These are phyloP conservation scores for Helichrysum umbraculigerum DNA, from an alignment of 129 eudicot species.

Conservation along the genomic window DNA sequence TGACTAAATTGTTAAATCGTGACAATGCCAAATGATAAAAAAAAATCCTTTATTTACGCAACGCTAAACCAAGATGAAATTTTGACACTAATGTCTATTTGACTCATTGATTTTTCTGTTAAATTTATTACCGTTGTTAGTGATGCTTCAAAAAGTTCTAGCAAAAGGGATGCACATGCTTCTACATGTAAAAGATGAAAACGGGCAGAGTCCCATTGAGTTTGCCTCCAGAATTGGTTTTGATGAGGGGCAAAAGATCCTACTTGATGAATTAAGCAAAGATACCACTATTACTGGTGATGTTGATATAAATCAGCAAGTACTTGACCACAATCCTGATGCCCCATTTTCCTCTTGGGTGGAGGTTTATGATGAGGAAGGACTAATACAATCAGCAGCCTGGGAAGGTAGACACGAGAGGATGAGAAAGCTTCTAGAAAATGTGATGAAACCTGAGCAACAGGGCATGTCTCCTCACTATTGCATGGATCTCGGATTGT, in stretches of 20 bases:
- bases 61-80: no score
- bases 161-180: slow-evolving; percentile 20
- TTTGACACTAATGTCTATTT: no score
- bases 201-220: slow-evolving; percentile 6
- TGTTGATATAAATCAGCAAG: neutral
- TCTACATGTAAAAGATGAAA: slow-evolving; percentile 24
- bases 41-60: neutral
- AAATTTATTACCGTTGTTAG: neutral
- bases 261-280: slow-evolving; percentile 6
- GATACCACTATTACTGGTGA: neutral
- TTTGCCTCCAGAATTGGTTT: slow-evolving; percentile 15
- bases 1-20: no score
- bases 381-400: neutral
- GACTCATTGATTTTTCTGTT: no score
- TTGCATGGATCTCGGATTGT: slow-evolving; percentile 20
- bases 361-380: neutral
- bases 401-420: slow-evolving; percentile 12
- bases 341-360: neutral
- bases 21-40: no score
- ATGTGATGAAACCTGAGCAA: neutral
- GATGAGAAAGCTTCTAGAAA: slow-evolving; percentile 7
- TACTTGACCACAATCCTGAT: slow-evolving; percentile 6
- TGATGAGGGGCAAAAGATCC: neutral
- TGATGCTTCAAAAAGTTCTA: slow-evolving; percentile 14
- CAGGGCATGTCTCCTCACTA: neutral